phyloP scores from a whole-genome alignment of 352 stramenopile species.

The Thalassiosira hispida region DNA sequence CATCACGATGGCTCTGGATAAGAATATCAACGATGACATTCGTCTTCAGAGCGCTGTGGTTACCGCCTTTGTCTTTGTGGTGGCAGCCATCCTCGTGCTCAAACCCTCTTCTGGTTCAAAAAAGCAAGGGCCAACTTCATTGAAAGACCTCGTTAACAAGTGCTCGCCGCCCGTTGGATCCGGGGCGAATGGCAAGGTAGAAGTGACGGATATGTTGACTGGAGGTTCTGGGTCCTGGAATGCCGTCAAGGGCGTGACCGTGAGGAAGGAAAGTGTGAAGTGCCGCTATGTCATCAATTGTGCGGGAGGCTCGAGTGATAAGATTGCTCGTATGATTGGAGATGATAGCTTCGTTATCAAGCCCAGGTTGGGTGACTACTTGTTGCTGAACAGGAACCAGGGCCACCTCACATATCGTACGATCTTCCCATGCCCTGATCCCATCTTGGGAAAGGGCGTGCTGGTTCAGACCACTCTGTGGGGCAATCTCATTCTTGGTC shows the following conservation, averaged over 20 bases:
- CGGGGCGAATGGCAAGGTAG: conserved; percentile 51
- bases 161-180: conserved; percentile 48
- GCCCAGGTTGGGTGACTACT: conserved; percentile 76
- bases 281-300: conserved; percentile 75
- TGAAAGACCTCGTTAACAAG: conserved; percentile 64
- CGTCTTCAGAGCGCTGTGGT: conserved; percentile 36
- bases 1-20: conserved; percentile 44
- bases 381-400: conserved; percentile 78
- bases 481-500: conserved; percentile 81
- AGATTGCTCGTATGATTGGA: conserved; percentile 78
- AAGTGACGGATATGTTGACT: conserved; percentile 72
- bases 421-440: conserved; percentile 81
- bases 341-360: conserved; percentile 82
- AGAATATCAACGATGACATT: conserved; percentile 25
- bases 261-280: conserved; percentile 66
- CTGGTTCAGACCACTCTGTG: conserved; percentile 81
- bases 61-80: conserved; percentile 32
- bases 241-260: conserved; percentile 60
- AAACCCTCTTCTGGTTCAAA: conserved; percentile 13
- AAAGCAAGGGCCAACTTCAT: conserved; percentile 5
- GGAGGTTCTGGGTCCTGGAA: conserved; percentile 64
- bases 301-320: conserved; percentile 65
- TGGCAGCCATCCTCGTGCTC: conserved; percentile 44
- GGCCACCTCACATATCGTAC: conserved; percentile 70
- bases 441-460: conserved; percentile 78